Evolutionary conservation across 768 basidiomycete genomes (phyloP), one percentile per base, ranked within the genome.

Genomic region (Hypsizygus marmoreus): DNA sequence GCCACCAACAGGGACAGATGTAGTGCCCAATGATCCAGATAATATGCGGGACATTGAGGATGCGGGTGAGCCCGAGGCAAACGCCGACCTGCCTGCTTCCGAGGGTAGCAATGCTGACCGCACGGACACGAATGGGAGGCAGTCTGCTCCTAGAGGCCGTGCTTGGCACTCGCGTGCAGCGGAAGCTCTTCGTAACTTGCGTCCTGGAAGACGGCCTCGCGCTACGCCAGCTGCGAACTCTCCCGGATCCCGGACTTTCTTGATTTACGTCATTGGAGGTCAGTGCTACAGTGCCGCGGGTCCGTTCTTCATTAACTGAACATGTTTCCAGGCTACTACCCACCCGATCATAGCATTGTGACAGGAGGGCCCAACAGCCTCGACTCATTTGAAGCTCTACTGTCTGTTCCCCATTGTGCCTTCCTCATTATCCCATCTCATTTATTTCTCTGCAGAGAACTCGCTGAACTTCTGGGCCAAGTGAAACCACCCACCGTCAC

Each of bases 261-360:
- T 93, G 64, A 92, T 95, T 45, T 94, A 91, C 67, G 91, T 95
- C 49, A 89, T 91, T 61, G 88, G 89, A 40, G 88, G 87, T 81
- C 50, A 39, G 76, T 49, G 14, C 43, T 11, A 24, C 14, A 10
- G 25, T 30, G 28, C 5, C 26, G 19, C 24, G 31, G 19, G 30
- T 33, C 29, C 13, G 38, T 7, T 40, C 35, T 37, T 41, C 19
- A 33, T 54, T 37, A 53, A 16, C 23, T 40, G 50, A 34, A 24
- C 36, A 8, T 22, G 26, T 46, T 33, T 29, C 14, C 50, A 88
- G 93, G 93, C n/a, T 91, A 93, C 59, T 97, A 95, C 61, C 91
- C 92, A 1, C 86, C 88, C 11, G 84, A 90, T 56, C 93, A 95
- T 62, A 88, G 82, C 40, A 86, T 97, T 51, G 82, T 95, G 32